phyloP scores from a whole-genome alignment of 163 green algal genomes.

The Volvox carteri region DNA sequence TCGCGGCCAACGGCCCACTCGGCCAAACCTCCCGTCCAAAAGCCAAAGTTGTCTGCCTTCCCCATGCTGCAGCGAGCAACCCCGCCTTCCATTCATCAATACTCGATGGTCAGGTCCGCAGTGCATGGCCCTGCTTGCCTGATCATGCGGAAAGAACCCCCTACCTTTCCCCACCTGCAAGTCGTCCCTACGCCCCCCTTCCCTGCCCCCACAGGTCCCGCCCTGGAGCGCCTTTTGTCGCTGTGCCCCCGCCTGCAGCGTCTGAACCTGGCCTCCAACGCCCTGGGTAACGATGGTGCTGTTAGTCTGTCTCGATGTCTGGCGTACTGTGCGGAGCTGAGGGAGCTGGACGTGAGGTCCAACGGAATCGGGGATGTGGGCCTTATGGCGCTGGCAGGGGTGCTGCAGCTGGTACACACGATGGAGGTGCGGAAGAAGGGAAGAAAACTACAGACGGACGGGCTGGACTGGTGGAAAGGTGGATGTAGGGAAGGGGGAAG shows the following conservation, averaged over 20 bases:
- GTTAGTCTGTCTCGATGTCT: constrained; percentile 58
- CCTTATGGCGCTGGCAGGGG: constrained; percentile 59
- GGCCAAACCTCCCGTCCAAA: no score
- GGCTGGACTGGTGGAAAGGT: no score
- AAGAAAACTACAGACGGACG: no score
- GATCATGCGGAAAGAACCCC: no score
- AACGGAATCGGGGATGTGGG: constrained; percentile 68
- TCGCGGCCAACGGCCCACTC: no score
- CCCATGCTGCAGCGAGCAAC: no score
- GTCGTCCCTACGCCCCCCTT: not conserved
- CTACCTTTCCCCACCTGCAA: no score
- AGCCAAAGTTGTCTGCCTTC: no score
- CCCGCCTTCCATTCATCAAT: no score
- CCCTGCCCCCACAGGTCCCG: constrained; percentile 54
- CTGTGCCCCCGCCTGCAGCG: constrained; percentile 32
- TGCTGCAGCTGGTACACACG: constrained; percentile 52
- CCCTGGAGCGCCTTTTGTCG: constrained; percentile 67
- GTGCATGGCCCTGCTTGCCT: no score
- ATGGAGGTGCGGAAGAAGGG: constrained; percentile 47
- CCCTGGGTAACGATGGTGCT: constrained; percentile 64
- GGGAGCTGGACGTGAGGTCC: constrained; percentile 62
- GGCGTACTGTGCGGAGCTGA: constrained; percentile 61
- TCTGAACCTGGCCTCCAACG: constrained; percentile 66
- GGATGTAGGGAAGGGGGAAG: no score
- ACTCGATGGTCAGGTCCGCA: no score